Evolutionary conservation across 2,329 filamentous ascomycete species (phyloP), one percentile per base, ranked within the genome.

Genomic region (Didymella segeticola): DNA sequence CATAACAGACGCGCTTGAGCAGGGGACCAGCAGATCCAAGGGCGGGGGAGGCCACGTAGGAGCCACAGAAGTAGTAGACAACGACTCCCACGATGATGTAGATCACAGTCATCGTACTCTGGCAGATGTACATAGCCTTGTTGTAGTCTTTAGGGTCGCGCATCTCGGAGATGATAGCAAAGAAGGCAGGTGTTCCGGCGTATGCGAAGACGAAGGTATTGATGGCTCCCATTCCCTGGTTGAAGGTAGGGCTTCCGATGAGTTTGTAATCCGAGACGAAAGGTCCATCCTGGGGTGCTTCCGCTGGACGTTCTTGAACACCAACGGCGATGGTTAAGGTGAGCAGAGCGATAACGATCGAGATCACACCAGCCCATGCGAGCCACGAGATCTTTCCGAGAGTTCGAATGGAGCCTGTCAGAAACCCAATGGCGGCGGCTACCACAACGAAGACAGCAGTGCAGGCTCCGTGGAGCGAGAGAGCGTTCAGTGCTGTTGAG

Each of bases 141-240:
- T 79, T 80, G 70, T 84, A 88, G 62, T 86, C 82, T 12, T 75
- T 75, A 0, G 85, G 85, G 23, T 78, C 54, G 33, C 75, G 77
- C 84, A 88, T 88, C 73, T 88, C 86, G 0, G 82, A 83, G 23
- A 88, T 87, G 47, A 88, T 82, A 3, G 84, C 83, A 2, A 88
- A 73, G 62, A 87, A 88, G 1, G 83, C 82, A 0, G 79, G 81
- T 1, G 84, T 86, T n/a, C 81, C 83, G 1, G 83, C 81, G 6
- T 47, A 47, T 6, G 78, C 80, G 3, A 82, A 83, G 45, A 83
- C 80, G 68, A 87, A 85, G 57, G 87, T 85, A 5, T 82, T 85
- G 2, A 78, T 78, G 0, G 20, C 58, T 3, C 83, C 81, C 0
- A 80, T 81, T 61, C 86, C 85, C n/a, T 82, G 84, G 0, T 78